These are phyloP conservation scores for Bathelium albidoporum DNA, from an alignment of 495 filamentous ascomycete species.

Conservation along the genomic window DNA sequence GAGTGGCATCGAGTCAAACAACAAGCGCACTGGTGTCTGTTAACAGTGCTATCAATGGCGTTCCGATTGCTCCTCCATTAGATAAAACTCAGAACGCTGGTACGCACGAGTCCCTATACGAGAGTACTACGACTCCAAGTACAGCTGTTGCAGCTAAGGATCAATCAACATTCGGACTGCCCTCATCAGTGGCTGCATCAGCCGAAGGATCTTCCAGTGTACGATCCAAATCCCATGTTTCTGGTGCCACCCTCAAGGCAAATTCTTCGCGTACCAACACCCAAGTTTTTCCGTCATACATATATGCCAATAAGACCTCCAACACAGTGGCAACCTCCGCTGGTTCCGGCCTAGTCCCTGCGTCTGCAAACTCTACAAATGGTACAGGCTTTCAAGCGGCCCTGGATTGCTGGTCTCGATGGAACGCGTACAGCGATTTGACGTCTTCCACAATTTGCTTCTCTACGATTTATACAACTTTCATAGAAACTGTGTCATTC, in stretches of 20 bases:
- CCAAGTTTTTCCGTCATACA: neutral
- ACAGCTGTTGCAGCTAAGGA: neutral
- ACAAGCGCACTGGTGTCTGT: neutral
- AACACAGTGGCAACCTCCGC: neutral
- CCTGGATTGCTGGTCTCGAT: neutral
- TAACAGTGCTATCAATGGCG: neutral
- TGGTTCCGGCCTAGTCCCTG: neutral
- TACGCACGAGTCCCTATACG: no score
- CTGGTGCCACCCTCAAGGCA: neutral
- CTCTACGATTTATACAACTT: neutral
- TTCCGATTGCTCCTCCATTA: neutral
- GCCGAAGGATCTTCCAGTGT: neutral
- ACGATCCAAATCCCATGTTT: neutral
- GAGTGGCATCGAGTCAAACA: neutral
- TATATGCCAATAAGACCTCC: neutral
- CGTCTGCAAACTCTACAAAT: neutral
- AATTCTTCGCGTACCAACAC: neutral
- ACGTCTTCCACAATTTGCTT: neutral
- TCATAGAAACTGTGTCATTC: neutral
- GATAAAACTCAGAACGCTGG: no score
- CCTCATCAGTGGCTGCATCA: neutral
- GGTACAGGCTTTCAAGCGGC: neutral
- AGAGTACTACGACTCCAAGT: no score
- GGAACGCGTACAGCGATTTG: neutral
- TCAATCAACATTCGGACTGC: neutral